These are phyloP conservation scores for Acanthamoeba sp. DNA, from an alignment of 208 protist genomes.

Conservation along the genomic window DNA sequence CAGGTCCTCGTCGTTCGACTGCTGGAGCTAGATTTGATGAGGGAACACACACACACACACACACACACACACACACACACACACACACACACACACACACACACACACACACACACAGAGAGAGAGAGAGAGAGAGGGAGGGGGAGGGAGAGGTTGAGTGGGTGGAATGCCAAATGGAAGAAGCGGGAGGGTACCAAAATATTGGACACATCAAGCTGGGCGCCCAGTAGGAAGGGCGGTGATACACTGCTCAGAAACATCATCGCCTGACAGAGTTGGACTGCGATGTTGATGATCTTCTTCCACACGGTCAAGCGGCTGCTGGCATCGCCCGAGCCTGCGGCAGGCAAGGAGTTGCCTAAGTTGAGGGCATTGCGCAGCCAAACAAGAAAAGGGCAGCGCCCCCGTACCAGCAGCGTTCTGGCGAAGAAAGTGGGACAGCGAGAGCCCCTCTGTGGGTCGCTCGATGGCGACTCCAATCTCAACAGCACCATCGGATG, in stretches of 20 bases:
- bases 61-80: no score
- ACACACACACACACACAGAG: no score
- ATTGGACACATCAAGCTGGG: not conserved
- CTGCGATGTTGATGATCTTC: not conserved
- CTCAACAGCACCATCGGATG: not conserved
- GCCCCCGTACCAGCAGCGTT: not conserved
- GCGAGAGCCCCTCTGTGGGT: not conserved
- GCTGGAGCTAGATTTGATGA: conserved; percentile 21
- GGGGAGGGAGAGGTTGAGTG: no score
- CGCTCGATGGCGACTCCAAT: not conserved
- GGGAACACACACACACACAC: no score
- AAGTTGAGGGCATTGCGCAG: no score
- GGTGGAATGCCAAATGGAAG: not conserved
- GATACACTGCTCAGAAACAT: not conserved
- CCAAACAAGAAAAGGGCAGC: not conserved
- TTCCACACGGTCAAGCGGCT: not conserved
- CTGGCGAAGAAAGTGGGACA: not conserved
- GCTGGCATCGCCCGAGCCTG: not conserved
- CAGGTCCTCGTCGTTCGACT: not conserved
- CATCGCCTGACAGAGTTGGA: not conserved
- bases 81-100: no score
- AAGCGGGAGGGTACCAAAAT: not conserved
- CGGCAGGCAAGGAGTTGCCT: not conserved
- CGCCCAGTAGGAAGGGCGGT: not conserved
- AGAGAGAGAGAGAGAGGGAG: no score